Base-by-base conservation (phyloP, 257 asterid genomes). In the Plantago elongata region DNA sequence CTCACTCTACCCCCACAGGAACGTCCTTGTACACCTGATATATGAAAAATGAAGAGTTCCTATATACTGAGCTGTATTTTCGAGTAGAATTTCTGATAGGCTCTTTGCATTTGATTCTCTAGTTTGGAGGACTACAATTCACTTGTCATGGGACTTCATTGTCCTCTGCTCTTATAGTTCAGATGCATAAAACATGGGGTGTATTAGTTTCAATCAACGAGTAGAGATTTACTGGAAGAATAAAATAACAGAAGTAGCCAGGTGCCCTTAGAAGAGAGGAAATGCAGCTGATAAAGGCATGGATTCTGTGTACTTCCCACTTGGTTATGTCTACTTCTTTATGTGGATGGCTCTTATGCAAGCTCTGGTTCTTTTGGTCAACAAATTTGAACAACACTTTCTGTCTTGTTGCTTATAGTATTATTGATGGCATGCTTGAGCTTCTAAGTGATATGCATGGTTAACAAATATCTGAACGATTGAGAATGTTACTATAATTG, bases 301-400 rank as follows among this genome's bases (percentile, higher is more conserved):
- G 55, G 76, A 74, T 73, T 76, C 73, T 68, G 60, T 70, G 78
- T 76, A 76, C 77, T 64, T 64, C 58, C 82, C 82, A 76, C 85
- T 77, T 65, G 50, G 38, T 52, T 61, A 58, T 79, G 82, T 79
- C 80, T 58, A 45, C 69, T 62, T 63, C 71, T 70, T 70, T 76
- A 69, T 64, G 61, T 83, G 70, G 67, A 77, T 69, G 84, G 87
- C 47, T 81, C 65, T 56, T 61, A 68, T 75, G 79, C 73, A 67
- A 61, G 62, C 70, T 70, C 75, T 61, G 55, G 58, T 61, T 57
- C 69, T 64, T 62, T 72, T 50, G 66, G 65, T 48, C 69, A 60
- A 71, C 66, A 71, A 66, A 59, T 64, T 67, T 71, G 69, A 68
- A 72, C 68, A 66, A 46, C 67, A 61, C 75, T 67, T 67, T 66